Conservation (phyloP, 495 filamentous ascomycete species). For the Hypoxylon fragiforme region DNA sequence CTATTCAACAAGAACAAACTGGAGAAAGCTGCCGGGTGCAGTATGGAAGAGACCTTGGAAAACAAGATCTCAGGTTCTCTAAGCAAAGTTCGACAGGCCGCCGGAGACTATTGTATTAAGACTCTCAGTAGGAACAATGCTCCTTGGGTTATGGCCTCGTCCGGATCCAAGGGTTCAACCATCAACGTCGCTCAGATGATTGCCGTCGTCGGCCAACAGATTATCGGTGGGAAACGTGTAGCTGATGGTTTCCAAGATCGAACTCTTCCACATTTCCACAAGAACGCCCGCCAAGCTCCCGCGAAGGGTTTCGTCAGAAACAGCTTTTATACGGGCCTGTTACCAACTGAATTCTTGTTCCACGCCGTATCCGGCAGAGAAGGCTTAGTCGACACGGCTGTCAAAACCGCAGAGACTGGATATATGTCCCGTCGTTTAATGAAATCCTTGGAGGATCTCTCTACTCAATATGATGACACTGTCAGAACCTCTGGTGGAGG, state of each 20-base stretch:
- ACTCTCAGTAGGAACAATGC: conserved; percentile 91
- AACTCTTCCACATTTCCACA: conserved; percentile 92
- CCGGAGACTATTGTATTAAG: conserved; percentile 87
- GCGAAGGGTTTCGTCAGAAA: conserved; percentile 97
- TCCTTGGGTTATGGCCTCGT: conserved; percentile 94
- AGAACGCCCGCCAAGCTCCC: conserved; percentile 83
- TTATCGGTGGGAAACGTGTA: conserved; percentile 92
- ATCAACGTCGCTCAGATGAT: conserved; percentile 99
- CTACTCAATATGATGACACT: conserved; percentile 88
- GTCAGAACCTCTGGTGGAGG: conserved; percentile 83
- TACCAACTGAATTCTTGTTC: conserved; percentile 92
- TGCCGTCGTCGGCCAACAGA: conserved; percentile 94
- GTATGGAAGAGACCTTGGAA: conserved; percentile 90
- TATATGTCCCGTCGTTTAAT: conserved; percentile 99
- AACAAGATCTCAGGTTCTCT: conserved; percentile 88
- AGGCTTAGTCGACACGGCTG: conserved; percentile 98
- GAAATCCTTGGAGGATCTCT: conserved; percentile 96
- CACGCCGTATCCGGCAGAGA: conserved; percentile 98
- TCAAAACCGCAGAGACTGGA: conserved; percentile 98
- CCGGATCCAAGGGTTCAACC: conserved; percentile 90
- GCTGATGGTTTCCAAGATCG: conserved; percentile 95
- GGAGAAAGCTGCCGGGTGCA: conserved; percentile 82
- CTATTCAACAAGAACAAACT: conserved; percentile 76
- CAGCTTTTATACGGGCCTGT: conserved; percentile 94
- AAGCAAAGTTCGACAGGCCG: conserved; percentile 83